Base-by-base conservation (phyloP, 2,329 filamentous ascomycete genomes). In the Xylaria sp. region DNA sequence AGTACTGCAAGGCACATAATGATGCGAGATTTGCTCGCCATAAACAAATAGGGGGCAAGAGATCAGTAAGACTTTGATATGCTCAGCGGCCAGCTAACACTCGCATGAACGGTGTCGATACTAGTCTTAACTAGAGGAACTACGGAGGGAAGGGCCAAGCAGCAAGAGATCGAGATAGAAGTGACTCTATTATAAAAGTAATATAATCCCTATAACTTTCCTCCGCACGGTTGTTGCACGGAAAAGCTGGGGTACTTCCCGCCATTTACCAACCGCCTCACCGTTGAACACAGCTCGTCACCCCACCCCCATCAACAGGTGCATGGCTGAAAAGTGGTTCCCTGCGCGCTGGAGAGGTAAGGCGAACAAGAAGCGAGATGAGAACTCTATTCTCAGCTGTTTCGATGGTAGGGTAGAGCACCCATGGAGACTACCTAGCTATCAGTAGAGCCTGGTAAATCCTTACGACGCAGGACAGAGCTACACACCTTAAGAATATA, bases 351-450 rank as follows among this genome's bases (percentile, higher is more conserved):
- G 54, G 55, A 41, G 55, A 48, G 41, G 65, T 60, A 66, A 68
- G 62, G 68, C 65, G 66, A 66, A 39, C 64, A 43, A 52, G 59
- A 70, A 68, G 61, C 68, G 68, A 70, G 48, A 71, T 71, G 62
- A 62, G 52, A 60, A 59, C 60, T 63, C 51, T 66, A 68, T 65
- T 68, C 43, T 65, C 55, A 55, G 62, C 62, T 59, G 55, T 56
- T 54, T 62, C 6, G 8, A 58, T 49, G 54, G 9, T 20, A 66
- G 18, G 59, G 43, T 58, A 43, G 51, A 58, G 51, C 51, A 62
- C 20, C 54, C 55, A 54, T 18, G 23, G 59, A 39, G 66, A 48
- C 12, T n/a, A 39, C 31, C 12, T 41, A 15, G 33, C 48, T 52
- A 12, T 20, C 55, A 60, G 28, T n/a, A 56, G 39, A 15, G 25